These are phyloP conservation scores for Zygosaccharomyces rouxii DNA, from an alignment of 805 yeast species.

Conservation along the genomic window DNA sequence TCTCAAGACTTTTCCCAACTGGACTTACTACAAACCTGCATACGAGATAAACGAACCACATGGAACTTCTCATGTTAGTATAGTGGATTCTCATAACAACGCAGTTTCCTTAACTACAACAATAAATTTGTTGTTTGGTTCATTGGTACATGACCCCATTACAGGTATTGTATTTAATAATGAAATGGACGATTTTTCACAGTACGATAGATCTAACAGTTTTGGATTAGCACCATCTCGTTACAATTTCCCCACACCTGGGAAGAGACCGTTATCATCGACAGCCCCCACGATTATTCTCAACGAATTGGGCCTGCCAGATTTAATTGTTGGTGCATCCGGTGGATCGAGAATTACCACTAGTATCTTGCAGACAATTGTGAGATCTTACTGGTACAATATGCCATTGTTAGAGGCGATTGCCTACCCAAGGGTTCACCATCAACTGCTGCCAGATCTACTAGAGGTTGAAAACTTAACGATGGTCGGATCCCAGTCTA, in stretches of 20 bases:
- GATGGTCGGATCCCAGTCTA: slow-evolving; percentile 42
- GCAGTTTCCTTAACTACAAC: slow-evolving; percentile 89
- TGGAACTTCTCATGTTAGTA: slow-evolving; percentile 86
- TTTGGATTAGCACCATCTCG: slow-evolving; percentile 78
- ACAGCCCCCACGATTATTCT: slow-evolving; percentile 71
- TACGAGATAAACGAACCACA: slow-evolving; percentile 75
- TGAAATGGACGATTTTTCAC: slow-evolving; percentile 93
- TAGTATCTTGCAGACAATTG: slow-evolving; percentile 74
- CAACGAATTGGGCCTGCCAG: slow-evolving; percentile 46
- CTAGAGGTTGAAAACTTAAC: slow-evolving; percentile 52
- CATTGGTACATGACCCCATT: slow-evolving; percentile 67
- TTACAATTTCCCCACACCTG: slow-evolving; percentile 71
- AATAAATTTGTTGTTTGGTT: slow-evolving; percentile 78
- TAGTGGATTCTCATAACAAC: slow-evolving; percentile 68
- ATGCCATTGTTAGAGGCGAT: slow-evolving; percentile 62
- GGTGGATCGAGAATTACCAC: slow-evolving; percentile 90
- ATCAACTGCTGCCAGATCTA: slow-evolving; percentile 76
- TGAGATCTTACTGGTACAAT: slow-evolving; percentile 56
- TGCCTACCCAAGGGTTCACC: slow-evolving; percentile 81
- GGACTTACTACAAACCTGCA: slow-evolving; percentile 75
- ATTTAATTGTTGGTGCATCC: slow-evolving; percentile 81
- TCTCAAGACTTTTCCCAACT: slow-evolving; percentile 50
- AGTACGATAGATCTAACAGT: slow-evolving; percentile 63
- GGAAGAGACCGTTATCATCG: slow-evolving; percentile 80
- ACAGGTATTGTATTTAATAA: slow-evolving; percentile 85